Conservation (phyloP, 768 basidiomycete genomes). For the Epithele typhae region DNA sequence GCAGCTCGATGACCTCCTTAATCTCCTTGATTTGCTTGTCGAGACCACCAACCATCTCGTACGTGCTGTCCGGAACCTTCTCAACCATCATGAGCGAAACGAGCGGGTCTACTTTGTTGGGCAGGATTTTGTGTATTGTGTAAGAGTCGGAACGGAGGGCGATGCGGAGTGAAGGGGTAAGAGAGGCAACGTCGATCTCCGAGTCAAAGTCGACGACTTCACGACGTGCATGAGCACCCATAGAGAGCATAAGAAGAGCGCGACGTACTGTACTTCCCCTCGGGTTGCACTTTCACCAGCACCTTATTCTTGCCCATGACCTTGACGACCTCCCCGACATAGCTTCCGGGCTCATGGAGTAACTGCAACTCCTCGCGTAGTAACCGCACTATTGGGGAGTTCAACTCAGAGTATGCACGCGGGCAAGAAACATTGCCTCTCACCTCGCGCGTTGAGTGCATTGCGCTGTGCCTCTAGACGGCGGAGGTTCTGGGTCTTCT, state of each 20-base stretch:
- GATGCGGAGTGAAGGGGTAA: constrained; percentile 86
- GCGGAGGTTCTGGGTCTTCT: constrained; percentile 93
- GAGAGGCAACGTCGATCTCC: constrained; percentile 73
- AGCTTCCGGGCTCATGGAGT: constrained; percentile 92
- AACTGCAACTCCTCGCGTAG: constrained; percentile 90
- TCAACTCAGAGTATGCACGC: background rate
- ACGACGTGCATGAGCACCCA: background rate
- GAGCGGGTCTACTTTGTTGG: constrained; percentile 97
- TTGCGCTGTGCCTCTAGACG: constrained; percentile 96
- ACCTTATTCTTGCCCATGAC: constrained; percentile 99
- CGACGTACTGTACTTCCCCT: constrained; percentile 95
- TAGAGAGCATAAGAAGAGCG: background rate
- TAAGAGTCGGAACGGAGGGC: constrained; percentile 96
- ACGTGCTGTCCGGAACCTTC: constrained; percentile 98
- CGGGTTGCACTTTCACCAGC: constrained; percentile 95
- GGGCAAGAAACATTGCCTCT: constrained; percentile 21
- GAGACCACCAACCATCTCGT: constrained; percentile 99
- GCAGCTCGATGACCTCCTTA: constrained; percentile 97
- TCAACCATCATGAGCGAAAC: constrained; percentile 99
- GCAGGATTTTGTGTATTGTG: constrained; percentile 93
- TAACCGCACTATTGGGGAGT: constrained; percentile 59
- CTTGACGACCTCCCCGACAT: constrained; percentile 97
- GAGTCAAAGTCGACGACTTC: constrained; percentile 91
- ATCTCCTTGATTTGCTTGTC: constrained; percentile 99
- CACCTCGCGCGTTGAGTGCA: constrained; percentile 93